phyloP scores from a whole-genome alignment of 2,329 filamentous ascomycete genomes.

The Epichloe scottii region DNA sequence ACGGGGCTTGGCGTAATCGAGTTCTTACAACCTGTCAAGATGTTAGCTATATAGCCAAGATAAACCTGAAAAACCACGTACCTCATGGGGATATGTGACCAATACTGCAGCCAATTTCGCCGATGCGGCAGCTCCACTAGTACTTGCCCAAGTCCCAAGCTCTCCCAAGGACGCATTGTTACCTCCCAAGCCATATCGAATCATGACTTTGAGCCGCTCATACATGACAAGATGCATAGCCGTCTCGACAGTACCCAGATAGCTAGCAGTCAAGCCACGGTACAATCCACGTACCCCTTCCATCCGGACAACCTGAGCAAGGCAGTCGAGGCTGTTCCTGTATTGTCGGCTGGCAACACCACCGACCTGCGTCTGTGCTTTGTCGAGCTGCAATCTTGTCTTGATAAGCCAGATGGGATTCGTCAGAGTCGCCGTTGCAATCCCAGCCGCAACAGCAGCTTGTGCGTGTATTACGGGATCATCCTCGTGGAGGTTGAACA shows the following conservation, averaged over 20 bases:
- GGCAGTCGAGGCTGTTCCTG: conserved; percentile 55
- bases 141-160: conserved; percentile 59
- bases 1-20: conserved; percentile 65
- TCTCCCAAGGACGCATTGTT: conserved; percentile 53
- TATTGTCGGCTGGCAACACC: conserved; percentile 38
- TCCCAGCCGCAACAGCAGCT: conserved; percentile 50
- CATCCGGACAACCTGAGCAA: conserved; percentile 48
- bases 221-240: conserved; percentile 61
- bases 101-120: conserved; percentile 71
- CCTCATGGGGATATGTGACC: conserved; percentile 76
- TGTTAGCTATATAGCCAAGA: no score
- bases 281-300: conserved; percentile 56
- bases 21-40: conserved; percentile 28
- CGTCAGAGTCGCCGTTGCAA: conserved; percentile 57
- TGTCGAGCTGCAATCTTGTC: conserved; percentile 56
- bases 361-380: conserved; percentile 36
- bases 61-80: no score
- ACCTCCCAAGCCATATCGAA: conserved; percentile 31
- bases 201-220: conserved; percentile 48
- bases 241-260: conserved; percentile 56
- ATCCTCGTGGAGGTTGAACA: conserved; percentile 45
- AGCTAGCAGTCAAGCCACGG: conserved; percentile 54
- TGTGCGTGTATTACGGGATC: conserved; percentile 47
- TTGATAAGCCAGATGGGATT: conserved; percentile 68
- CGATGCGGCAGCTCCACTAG: conserved; percentile 59